These are phyloP conservation scores for Penstemon davidsonii DNA, from an alignment of 257 asterid genomes.

Conservation along the genomic window DNA sequence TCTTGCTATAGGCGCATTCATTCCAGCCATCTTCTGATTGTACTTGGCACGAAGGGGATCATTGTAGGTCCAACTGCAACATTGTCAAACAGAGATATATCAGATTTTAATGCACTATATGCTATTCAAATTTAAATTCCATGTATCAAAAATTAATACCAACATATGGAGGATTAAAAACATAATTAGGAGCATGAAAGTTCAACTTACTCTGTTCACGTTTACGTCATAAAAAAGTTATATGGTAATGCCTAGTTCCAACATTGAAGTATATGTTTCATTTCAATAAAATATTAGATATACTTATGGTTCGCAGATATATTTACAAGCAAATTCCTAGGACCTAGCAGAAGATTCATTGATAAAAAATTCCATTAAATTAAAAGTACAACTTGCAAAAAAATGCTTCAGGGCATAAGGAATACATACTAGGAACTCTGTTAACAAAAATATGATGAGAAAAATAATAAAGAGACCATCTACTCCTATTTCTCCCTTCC, in stretches of 20 bases:
- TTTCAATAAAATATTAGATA: neutral
- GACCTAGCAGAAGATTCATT: neutral
- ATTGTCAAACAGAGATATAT: constrained; percentile 19
- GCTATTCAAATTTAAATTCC: constrained; percentile 10
- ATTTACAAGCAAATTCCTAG: neutral
- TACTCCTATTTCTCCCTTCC: neutral
- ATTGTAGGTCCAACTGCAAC: constrained; percentile 84
- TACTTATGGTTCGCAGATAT: neutral
- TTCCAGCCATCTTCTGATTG: constrained; percentile 92
- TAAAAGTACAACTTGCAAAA: neutral
- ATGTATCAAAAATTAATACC: neutral
- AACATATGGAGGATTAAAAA: neutral
- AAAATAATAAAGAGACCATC: neutral
- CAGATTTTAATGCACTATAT: neutral
- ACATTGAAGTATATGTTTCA: neutral
- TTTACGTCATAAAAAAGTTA: neutral
- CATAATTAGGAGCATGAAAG: neutral
- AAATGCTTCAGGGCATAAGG: neutral
- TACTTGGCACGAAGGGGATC: constrained; percentile 84
- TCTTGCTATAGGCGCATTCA: constrained; percentile 73
- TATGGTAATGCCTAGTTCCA: neutral
- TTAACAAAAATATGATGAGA: neutral
- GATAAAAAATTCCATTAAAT: neutral
- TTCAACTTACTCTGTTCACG: neutral
- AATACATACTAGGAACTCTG: neutral